Conservation (phyloP, 345 rosid species). For the Trapa incisa region DNA sequence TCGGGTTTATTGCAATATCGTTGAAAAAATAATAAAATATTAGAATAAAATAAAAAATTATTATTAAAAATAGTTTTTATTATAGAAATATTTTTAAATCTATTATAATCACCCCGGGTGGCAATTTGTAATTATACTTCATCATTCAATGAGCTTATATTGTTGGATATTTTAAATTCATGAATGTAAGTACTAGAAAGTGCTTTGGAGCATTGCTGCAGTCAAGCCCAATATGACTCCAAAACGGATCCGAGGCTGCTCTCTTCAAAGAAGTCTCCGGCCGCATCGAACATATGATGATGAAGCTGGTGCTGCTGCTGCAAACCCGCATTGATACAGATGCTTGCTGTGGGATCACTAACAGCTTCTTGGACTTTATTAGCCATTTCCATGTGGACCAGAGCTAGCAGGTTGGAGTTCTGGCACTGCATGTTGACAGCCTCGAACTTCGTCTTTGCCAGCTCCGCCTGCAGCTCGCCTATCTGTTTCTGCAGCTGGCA, state of each 20-base stretch:
- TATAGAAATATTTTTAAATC: too few species aligned
- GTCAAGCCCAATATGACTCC: conserved; percentile 45
- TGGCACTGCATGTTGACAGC: conserved; percentile 39
- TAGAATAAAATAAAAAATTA: too few species aligned
- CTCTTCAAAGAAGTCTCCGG: conserved; percentile 36
- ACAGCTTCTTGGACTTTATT: conserved; percentile 20
- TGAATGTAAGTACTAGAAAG: too few species aligned
- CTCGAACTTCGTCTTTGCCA: conserved; percentile 54
- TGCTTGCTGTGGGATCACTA: not conserved
- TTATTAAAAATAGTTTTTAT: too few species aligned
- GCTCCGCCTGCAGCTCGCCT: conserved; percentile 39
- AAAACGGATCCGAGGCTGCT: conserved; percentile 23
- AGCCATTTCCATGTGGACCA: conserved; percentile 43
- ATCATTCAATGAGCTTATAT: too few species aligned
- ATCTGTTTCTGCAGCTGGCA: conserved; percentile 47
- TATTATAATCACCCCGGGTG: too few species aligned
- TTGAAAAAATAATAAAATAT: too few species aligned
- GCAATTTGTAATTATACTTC: too few species aligned
- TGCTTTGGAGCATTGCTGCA: too few species aligned
- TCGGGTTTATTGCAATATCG: too few species aligned
- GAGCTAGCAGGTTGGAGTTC: conserved; percentile 26
- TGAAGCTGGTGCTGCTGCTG: conserved; percentile 4
- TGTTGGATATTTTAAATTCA: too few species aligned
- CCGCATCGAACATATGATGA: conserved; percentile 19
- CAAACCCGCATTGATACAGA: not conserved